Base-by-base conservation (phyloP, 2,329 filamentous ascomycete genomes). In the Zarea fungicola region DNA sequence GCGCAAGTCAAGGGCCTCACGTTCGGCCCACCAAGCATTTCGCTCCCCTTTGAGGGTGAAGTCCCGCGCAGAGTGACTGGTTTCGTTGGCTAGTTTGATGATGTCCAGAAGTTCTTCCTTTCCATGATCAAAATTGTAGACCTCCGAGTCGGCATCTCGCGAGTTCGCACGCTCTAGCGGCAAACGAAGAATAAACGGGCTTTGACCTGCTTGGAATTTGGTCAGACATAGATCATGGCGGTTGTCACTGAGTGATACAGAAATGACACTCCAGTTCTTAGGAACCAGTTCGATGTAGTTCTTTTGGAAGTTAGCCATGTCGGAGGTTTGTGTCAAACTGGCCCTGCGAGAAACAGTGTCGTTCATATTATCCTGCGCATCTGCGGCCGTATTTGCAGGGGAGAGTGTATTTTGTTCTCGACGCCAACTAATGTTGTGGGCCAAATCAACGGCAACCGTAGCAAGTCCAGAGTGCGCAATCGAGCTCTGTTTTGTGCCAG, bases 201-300 rank as follows among this genome's bases (percentile, higher is more conserved):
- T 82, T 43, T 86, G 79, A 1, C 81, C 83, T 9, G 83, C 76
- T 54, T 88, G 83, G 28, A 96, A 81, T 58, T 89, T 89, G n/a
- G 89, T 91, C 54, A 97, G 84, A 56, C 88, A 90, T 5, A 99
- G 78, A 61, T 97, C 93, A 48, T 89, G 86, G 32, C 77, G 80
- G 56, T 84, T 85, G 46, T 95, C 87, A 60, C 87, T 93, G 14
- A 99, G 68, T 0, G 87, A 87, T 37, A 99, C 71, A 0, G 91
- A 97, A 9, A 99, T 73, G 2, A 91, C 86, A 40, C 83, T 89
- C 93, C 93, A 99, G 6, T 77, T 74, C 32, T 74, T 69, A 0
- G 93, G 95, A 6, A 99, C 82, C 42, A 92, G 85, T 60, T 96
- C 87, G 43, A 96, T 77, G 58, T 90, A 96, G 39, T 91, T 80